phyloP scores from a whole-genome alignment of 1,284 basidiomycete species.

The Gymnopus androsaceus region DNA sequence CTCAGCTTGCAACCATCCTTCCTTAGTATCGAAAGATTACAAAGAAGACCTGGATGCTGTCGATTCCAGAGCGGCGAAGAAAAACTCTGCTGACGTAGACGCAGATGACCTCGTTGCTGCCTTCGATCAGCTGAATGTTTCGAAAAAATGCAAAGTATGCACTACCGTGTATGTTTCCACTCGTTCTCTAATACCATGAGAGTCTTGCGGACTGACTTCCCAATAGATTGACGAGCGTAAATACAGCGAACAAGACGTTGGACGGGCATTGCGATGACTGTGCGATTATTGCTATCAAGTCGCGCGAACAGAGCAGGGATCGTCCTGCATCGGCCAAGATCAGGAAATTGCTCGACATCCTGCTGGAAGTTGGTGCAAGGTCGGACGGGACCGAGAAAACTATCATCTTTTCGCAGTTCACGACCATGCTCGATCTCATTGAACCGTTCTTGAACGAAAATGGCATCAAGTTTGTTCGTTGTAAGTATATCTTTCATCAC shows the following conservation, averaged over 20 bases:
- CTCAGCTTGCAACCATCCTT: constrained; percentile 92
- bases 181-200: neutral
- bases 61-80: constrained; percentile 59
- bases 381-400: constrained; percentile 79
- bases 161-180: constrained; percentile 56
- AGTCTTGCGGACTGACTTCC: neutral
- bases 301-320: constrained; percentile 32
- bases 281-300: constrained; percentile 45
- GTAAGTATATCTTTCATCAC: constrained; percentile 51
- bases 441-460: constrained; percentile 63
- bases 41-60: constrained; percentile 72
- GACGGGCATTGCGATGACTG: constrained; percentile 60
- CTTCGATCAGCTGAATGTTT: constrained; percentile 72
- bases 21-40: constrained; percentile 77
- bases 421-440: constrained; percentile 73
- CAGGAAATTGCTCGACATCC: constrained; percentile 75
- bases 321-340: constrained; percentile 85
- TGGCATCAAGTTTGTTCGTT: constrained; percentile 77
- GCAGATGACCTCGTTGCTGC: constrained; percentile 78
- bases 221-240: too few species aligned
- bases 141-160: constrained; percentile 76
- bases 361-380: constrained; percentile 68
- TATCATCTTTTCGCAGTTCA: constrained; percentile 83
- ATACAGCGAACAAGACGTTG: constrained; percentile 12
- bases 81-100: constrained; percentile 54